These are phyloP conservation scores for Globisporangium emineosum DNA, from an alignment of 352 stramenopile genomes.

Conservation along the genomic window DNA sequence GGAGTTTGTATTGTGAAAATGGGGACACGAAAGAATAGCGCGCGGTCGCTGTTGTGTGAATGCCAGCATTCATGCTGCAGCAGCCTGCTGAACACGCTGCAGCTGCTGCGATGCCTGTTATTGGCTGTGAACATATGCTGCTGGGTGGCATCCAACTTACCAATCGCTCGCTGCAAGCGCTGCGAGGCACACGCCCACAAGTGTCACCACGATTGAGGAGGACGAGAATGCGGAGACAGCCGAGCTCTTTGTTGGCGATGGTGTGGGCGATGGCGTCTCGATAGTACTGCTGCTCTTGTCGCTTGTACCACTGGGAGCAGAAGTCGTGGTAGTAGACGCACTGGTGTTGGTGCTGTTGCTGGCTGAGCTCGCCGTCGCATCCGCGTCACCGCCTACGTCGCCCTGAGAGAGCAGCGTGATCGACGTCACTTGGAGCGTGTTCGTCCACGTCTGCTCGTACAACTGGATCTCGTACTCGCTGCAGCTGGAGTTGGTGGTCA, in stretches of 20 bases:
- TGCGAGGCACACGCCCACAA: background rate
- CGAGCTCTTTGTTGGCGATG: conserved; percentile 1
- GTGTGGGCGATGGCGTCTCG: background rate
- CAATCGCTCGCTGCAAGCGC: background rate
- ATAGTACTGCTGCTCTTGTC: background rate
- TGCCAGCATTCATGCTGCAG: too few relatives aligned
- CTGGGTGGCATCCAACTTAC: background rate
- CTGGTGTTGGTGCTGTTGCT: background rate
- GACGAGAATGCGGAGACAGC: background rate
- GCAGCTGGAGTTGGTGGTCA: conserved; percentile 23
- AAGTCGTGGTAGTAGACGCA: background rate
- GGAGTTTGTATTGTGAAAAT: background rate
- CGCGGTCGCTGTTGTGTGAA: too few relatives aligned
- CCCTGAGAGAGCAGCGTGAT: conserved; percentile 24
- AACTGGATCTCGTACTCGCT: conserved; percentile 45
- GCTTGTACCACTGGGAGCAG: background rate
- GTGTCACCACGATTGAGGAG: background rate
- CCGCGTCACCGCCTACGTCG: background rate
- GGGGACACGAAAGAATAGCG: too few relatives aligned
- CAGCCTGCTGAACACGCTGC: too few relatives aligned
- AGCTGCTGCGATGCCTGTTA: too few relatives aligned
- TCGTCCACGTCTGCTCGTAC: conserved; percentile 59
- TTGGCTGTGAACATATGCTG: background rate
- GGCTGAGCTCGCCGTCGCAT: background rate
- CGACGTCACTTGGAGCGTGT: conserved; percentile 46